phyloP scores from a whole-genome alignment of 805 yeast genomes.

The Pichia scutulata region DNA sequence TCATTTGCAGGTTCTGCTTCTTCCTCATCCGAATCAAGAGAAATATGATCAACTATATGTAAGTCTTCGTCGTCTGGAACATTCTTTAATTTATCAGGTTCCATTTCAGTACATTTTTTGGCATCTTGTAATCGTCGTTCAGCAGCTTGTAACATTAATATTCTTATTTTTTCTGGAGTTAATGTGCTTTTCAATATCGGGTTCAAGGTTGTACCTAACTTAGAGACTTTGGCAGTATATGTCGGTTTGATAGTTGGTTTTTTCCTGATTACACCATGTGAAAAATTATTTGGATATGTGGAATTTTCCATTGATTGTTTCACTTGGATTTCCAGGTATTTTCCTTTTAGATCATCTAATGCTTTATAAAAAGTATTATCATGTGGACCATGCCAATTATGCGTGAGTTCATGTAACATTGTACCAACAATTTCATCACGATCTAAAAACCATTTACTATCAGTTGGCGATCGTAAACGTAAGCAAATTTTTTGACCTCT shows the following conservation, averaged over 20 bases:
- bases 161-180: constrained; percentile 29
- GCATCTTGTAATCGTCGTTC: constrained; percentile 49
- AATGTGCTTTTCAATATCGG: neutral
- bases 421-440: constrained; percentile 67
- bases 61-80: constrained; percentile 41
- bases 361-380: constrained; percentile 59
- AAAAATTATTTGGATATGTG: constrained; percentile 36
- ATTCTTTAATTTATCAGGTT: constrained; percentile 18
- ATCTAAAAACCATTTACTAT: constrained; percentile 49
- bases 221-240: constrained; percentile 34
- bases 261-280: constrained; percentile 30
- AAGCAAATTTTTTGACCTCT: constrained; percentile 65
- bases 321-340: constrained; percentile 38
- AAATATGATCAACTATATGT: constrained; percentile 27
- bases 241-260: constrained; percentile 28
- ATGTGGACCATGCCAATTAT: constrained; percentile 76
- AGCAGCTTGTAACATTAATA: constrained; percentile 51
- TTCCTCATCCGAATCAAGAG: constrained; percentile 12
- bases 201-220: constrained; percentile 23
- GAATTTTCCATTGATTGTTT: constrained; percentile 37
- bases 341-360: constrained; percentile 51
- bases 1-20: no score
- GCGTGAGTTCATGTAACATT: constrained; percentile 82
- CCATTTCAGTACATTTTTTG: constrained; percentile 36
- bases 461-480: constrained; percentile 54